These are phyloP conservation scores for Chlorociboria aeruginascens DNA, from an alignment of 495 filamentous ascomycete genomes.

Conservation along the genomic window DNA sequence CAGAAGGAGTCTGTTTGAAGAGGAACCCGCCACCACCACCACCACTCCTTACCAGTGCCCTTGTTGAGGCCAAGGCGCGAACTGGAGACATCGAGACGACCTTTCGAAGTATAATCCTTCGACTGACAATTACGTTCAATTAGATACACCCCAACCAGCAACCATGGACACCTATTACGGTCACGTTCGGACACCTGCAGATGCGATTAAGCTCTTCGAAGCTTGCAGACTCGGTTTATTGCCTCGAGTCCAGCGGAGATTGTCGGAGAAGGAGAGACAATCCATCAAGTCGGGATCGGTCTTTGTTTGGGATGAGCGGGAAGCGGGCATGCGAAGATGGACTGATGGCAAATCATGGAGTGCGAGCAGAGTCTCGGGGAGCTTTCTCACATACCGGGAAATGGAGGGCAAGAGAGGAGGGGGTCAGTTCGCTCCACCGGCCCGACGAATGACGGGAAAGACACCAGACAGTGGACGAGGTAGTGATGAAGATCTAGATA, in stretches of 20 bases:
- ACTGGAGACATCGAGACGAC: not conserved
- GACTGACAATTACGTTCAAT: not conserved
- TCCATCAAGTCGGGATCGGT: conserved; percentile 91
- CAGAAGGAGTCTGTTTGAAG: too few relatives aligned
- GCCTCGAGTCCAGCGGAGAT: conserved; percentile 79
- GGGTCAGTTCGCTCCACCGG: conserved; percentile 43
- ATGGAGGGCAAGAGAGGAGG: conserved; percentile 94
- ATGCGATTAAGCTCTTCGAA: conserved; percentile 96
- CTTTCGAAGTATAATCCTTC: not conserved
- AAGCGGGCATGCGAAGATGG: conserved; percentile 97
- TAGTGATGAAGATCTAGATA: conserved; percentile 66
- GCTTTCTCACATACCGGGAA: conserved; percentile 93
- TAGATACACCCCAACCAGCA: conserved; percentile 4
- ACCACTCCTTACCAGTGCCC: too few relatives aligned
- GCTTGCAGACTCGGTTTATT: conserved; percentile 84
- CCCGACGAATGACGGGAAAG: conserved; percentile 46
- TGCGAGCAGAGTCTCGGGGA: conserved; percentile 91
- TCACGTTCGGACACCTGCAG: conserved; percentile 78
- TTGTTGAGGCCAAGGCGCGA: too few relatives aligned
- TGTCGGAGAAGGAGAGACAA: conserved; percentile 96
- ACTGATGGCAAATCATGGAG: conserved; percentile 99
- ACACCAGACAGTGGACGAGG: conserved; percentile 68
- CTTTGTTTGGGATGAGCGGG: conserved; percentile 97
- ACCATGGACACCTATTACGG: conserved; percentile 97
- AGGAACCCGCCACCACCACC: too few relatives aligned